Base-by-base conservation (phyloP, 169 alveolate genomes). In the Cryptosporidium tyzzeri region DNA sequence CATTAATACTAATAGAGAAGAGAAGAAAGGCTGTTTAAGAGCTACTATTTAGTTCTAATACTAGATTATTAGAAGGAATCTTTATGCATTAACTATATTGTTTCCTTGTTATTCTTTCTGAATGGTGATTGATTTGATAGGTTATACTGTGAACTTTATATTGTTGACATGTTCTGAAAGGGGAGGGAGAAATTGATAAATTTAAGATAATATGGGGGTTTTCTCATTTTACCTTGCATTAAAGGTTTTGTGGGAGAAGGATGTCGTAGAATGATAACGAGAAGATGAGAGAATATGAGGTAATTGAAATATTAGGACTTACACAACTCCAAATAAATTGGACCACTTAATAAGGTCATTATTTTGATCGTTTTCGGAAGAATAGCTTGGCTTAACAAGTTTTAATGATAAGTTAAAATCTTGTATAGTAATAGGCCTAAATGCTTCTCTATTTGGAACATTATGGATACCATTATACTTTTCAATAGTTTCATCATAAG, bases 401-500 rank as follows among this genome's bases (percentile, higher is more conserved):
- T 80, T 58, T 55, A 96, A 86, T 41, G 98, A 96, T 29, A 91
- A 85, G 29, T 84, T 85, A 73, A 96, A 95, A 73, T 96, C 98
- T 21, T 84, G 70, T 59, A 91, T 91, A 53, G 89, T 84, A 45
- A 96, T 94, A 23, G 95, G 94, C 59, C 98, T 85, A 62, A 96
- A 93, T 33, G 92, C 94, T n/a, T 87, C 91, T n/a, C 92, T 33
- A 69, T 93, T 92, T 1, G 96, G 97, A 12, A 95, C 89, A 37
- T 94, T 93, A 16, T 94, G 94, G 26, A 95, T 95, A 37, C 96
- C 97, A 14, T 94, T 94, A 68, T 85, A 94, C 45, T 75, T 91
- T 41, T 89, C 95, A 16, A 95, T 85, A 18, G 98, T 94, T 84
- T 94, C 98, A 86, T 95, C 96, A 93, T 94, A 95, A 23, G 96